Conservation (phyloP, 2,329 filamentous ascomycete species). For the Venturia effusa region DNA sequence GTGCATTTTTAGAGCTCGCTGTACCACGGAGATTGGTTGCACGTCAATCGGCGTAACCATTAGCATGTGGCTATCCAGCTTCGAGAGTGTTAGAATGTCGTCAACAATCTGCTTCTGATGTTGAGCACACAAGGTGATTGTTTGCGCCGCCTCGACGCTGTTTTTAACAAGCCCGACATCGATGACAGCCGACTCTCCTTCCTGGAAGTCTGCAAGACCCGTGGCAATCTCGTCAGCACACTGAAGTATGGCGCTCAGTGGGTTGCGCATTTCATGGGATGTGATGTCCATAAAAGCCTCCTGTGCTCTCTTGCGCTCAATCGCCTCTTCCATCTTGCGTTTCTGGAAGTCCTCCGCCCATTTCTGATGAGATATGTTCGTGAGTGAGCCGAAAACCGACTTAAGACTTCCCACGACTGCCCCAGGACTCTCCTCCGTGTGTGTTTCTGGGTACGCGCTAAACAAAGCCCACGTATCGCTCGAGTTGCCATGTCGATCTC, state of each 20-base stretch:
- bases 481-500: conserved; percentile 46
- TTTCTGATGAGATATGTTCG: conserved; percentile 78
- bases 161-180: conserved; percentile 41
- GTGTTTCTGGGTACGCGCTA: conserved; percentile 58
- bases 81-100: conserved; percentile 35
- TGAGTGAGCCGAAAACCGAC: conserved; percentile 70
- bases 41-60: conserved; percentile 60
- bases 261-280: conserved; percentile 67
- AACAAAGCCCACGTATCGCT: conserved; percentile 68
- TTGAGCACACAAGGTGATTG: conserved; percentile 65
- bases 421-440: conserved; percentile 6
- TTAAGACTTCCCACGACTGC: conserved; percentile 38
- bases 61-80: conserved; percentile 65
- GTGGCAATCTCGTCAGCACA: conserved; percentile 63
- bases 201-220: conserved; percentile 35
- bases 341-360: conserved; percentile 73
- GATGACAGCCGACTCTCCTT: conserved; percentile 35
- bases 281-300: conserved; percentile 76
- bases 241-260: conserved; percentile 62
- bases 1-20: conserved; percentile 65
- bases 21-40: conserved; percentile 55
- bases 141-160: conserved; percentile 64
- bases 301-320: conserved; percentile 70
- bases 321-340: conserved; percentile 65
- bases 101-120: conserved; percentile 57